Base-by-base conservation (phyloP, 768 basidiomycete genomes). In the Amanita molliuscula region DNA sequence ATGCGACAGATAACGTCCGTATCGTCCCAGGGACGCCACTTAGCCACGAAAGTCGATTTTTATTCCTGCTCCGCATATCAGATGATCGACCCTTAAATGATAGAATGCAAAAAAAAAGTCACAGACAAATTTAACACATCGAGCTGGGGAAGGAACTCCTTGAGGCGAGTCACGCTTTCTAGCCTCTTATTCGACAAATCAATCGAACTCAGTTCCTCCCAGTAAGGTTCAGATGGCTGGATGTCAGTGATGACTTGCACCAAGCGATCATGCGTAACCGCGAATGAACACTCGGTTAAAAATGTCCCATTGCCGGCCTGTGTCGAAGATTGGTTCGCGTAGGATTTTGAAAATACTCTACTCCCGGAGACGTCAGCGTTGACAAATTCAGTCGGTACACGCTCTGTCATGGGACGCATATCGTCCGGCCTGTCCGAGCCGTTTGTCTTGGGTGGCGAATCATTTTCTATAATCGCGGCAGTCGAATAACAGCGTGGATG, bases 251-350 rank as follows among this genome's bases (percentile, higher is more conserved):
- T 90, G 58, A 89, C 82, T 63, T 88, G 80, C 1, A 98, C 85
- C 4, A 99, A 77, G 40, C 79, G 78, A 62, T 97, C 95, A 58
- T 90, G 89, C n/a, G 92, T 78, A 38, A 97, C 82, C 13, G 80
- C 91, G 62, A 99, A 99, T 36, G 94, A 97, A 61, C 94, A 97
- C 61, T 98, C 94, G 9, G 95, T 98, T 55, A 98, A 71, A 69
- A 95, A 77, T 4, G 77, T 76, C 37, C 62, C 72, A 55, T 74
- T 71, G 51, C 59, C 56, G 56, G 61, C 59, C 54, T 63, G 59
- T 55, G 64, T 57, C 51, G 55, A 62, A 47, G 65, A 65, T 34
- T 63, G 67, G 56, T 66, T 67, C 25, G 65, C 67, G 34, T 68
- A 71, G 18, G 74, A 71, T 48, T 68, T 64, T 11, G 78, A 75